Conservation (phyloP, 1,139 yeast genomes). For the Barnettozyma hawaiiensis region DNA sequence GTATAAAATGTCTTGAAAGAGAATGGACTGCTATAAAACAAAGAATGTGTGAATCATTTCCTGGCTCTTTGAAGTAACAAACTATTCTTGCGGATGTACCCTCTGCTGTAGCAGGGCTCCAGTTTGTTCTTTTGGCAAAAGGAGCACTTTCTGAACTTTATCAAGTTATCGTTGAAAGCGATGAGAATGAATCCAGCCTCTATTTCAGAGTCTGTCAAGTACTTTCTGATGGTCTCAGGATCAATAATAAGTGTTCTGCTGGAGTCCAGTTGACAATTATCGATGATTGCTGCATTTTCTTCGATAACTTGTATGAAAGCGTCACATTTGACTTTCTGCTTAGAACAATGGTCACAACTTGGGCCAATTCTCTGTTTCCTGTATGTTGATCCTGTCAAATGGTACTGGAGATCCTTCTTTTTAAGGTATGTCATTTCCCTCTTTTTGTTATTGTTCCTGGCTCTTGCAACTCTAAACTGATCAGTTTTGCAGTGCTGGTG, state of each 20-base stretch:
- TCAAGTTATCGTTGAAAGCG: conserved; percentile 15
- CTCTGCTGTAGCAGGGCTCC: conserved; percentile 15
- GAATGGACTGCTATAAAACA: too few species aligned
- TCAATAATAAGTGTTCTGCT: conserved; percentile 4
- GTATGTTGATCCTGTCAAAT: conserved; percentile 8
- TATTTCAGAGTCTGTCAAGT: conserved; percentile 10
- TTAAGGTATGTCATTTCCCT: background rate
- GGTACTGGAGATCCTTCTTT: conserved; percentile 1
- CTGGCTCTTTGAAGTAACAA: conserved; percentile 5
- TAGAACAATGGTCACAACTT: conserved; percentile 66
- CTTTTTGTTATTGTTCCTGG: background rate
- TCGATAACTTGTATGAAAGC: conserved; percentile 45
- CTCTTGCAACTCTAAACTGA: background rate
- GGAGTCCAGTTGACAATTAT: conserved; percentile 4
- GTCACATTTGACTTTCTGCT: conserved; percentile 71
- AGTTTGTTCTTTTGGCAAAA: conserved; percentile 14
- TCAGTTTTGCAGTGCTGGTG: too few species aligned
- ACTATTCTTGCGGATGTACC: conserved; percentile 22
- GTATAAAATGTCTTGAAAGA: too few species aligned
- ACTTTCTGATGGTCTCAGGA: background rate
- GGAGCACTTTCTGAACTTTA: conserved; percentile 23
- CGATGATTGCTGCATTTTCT: conserved; percentile 8
- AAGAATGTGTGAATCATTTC: too few species aligned
- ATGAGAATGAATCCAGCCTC: conserved; percentile 13
- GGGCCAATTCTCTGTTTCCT: conserved; percentile 69